These are phyloP conservation scores for Cetraspora pellucida DNA, from an alignment of 192 early-diverging fungal species.

Conservation along the genomic window DNA sequence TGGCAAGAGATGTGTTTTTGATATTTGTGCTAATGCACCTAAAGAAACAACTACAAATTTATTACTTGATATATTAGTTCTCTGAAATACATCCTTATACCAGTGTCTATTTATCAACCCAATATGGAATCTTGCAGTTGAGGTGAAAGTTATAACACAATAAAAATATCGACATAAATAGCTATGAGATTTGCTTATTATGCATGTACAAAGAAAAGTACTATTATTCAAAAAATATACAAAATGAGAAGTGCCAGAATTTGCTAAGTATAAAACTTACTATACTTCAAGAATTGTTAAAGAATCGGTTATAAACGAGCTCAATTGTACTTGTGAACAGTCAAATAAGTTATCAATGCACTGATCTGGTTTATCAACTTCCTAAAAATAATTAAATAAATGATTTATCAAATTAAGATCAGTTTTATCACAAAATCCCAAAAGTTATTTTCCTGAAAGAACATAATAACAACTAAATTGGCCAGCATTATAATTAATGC, in stretches of 20 bases:
- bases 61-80: neutral
- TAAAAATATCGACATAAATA: neutral
- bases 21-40: neutral
- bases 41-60: neutral
- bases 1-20: neutral
- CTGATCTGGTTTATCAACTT: too few species aligned
- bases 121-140: neutral
- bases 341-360: too few species aligned
- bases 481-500: too few species aligned
- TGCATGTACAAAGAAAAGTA: neutral
- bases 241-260: neutral
- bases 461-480: too few species aligned
- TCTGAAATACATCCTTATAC: neutral
- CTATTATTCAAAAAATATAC: neutral
- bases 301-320: too few species aligned
- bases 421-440: too few species aligned
- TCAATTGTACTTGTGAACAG: too few species aligned
- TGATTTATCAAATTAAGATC: too few species aligned
- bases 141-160: neutral
- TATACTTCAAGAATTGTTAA: neutral
- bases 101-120: neutral
- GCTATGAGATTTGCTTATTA: neutral
- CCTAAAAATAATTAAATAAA: too few species aligned
- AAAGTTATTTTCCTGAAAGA: too few species aligned
- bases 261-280: neutral